These are phyloP conservation scores for Globisporangium cystogenes DNA, from an alignment of 352 stramenopile genomes.

Conservation along the genomic window DNA sequence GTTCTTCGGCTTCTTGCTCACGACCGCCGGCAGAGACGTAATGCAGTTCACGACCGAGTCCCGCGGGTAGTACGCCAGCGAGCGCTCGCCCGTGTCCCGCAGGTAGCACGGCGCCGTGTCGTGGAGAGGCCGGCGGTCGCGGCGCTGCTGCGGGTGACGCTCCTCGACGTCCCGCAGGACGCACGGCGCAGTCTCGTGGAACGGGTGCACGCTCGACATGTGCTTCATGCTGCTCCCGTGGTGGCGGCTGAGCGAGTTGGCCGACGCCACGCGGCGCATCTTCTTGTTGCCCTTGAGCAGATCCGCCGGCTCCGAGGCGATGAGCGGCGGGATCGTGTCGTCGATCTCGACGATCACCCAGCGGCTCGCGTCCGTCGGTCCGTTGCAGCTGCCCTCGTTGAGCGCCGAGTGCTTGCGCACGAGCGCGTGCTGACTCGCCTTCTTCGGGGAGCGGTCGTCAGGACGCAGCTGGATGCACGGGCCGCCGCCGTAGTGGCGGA, in stretches of 20 bases:
- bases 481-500: constrained; percentile 51
- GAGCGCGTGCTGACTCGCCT: not conserved
- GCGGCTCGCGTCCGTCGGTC: constrained; percentile 1
- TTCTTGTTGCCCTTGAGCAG: constrained; percentile 11
- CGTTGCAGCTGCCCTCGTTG: constrained; percentile 1
- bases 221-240: not conserved
- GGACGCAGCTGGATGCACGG: constrained; percentile 45
- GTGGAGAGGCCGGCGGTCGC: not conserved
- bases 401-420: constrained; percentile 3
- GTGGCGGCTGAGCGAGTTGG: not conserved
- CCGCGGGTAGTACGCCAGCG: constrained; percentile 11
- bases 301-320: constrained; percentile 2
- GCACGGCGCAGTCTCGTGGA: constrained; percentile 9
- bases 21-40: not conserved
- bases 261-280: constrained; percentile 9
- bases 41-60: constrained; percentile 15
- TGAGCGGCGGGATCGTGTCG: constrained; percentile 20
- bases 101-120: constrained; percentile 1
- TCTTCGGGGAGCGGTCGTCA: not conserved
- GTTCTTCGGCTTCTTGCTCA: not conserved
- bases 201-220: constrained; percentile 8
- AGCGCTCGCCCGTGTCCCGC: not conserved
- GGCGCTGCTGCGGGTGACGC: not conserved
- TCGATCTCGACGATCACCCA: constrained; percentile 62
- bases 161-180: constrained; percentile 6